Evolutionary conservation across 805 yeast genomes (phyloP).

Genomic region (Ogataea chonburiensis): DNA sequence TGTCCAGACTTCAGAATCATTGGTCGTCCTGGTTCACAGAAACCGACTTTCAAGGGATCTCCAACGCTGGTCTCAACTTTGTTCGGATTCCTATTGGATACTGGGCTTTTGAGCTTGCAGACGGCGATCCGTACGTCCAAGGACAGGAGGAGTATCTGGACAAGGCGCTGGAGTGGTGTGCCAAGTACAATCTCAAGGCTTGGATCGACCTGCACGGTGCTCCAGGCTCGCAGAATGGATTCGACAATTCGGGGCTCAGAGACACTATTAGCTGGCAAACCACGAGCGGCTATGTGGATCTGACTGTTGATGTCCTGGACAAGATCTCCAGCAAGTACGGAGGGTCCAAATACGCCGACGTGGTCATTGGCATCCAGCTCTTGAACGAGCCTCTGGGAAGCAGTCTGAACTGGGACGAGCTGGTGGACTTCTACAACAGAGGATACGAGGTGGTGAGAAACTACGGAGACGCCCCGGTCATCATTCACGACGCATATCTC

Average conservation of each 20-base stretch:
- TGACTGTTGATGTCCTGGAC: conserved; percentile 56
- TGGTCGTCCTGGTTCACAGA: conserved; percentile 81
- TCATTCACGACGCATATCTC: conserved; percentile 81
- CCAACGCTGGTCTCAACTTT: conserved; percentile 66
- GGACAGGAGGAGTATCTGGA: conserved; percentile 78
- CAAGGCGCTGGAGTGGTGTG: conserved; percentile 75
- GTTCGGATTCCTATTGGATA: conserved; percentile 93
- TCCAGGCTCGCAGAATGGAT: conserved; percentile 97
- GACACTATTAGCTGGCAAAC: conserved; percentile 58
- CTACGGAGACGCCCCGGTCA: conserved; percentile 39
- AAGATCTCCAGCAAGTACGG: conserved; percentile 65
- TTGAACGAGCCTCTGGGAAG: conserved; percentile 90
- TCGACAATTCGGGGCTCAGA: conserved; percentile 88
- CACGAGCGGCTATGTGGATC: conserved; percentile 40
- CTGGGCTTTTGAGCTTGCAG: conserved; percentile 76
- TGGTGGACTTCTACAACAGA: conserved; percentile 57
- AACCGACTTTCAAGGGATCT: conserved; percentile 62
- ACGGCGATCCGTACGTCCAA: conserved; percentile 78
- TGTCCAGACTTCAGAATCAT: conserved; percentile 54
- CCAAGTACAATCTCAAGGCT: conserved; percentile 58
- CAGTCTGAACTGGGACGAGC: conserved; percentile 52
- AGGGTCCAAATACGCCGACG: conserved; percentile 56
- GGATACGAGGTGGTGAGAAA: conserved; percentile 68
- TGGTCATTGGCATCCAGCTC: conserved; percentile 79
- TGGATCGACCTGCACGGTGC: conserved; percentile 96